Base-by-base conservation (phyloP, 2,329 filamentous ascomycete genomes). In the Tolypocladium endophyticum region DNA sequence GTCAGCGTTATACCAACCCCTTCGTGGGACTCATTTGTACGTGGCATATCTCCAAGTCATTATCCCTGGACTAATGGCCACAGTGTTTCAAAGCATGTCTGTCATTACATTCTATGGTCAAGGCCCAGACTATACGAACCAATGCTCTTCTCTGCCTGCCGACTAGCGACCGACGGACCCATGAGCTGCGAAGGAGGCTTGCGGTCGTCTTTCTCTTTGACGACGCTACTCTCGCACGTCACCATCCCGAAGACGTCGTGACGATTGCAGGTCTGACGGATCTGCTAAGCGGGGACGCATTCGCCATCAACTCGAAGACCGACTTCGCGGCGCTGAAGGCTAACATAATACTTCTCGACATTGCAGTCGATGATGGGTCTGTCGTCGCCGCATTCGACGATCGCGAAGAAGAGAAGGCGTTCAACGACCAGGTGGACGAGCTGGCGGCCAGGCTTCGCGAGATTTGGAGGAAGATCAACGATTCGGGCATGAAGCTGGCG, bases 381-480 rank as follows among this genome's bases (percentile, higher is more conserved):
- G 70, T 66, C 60, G 16, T 63, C 12, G 59, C 59, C 38, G 20
- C 20, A 36, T 65, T 71, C 62, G 58, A 70, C 64, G 59, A 70
- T 61, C 52, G 61, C 4, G 68, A 71, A 4, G 68, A 68, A 28
- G 71, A 75, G 70, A 72, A 65, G 55, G 62, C 74, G 3, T 96
- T 93, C 76, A 90, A 97, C 68, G 72, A 75, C 7, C 78, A 85
- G 14, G 77, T 96, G 39, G 92, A 96, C 71, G 76, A 74, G 28
- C 77, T 96, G 5, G 79, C 84, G 1, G 73, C 74, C 23, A 77
- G 76, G 39, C 76, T 95, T 57, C 84, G 86, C 63, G 70, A 74
- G 20, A 74, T 86, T 38, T 79, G 79, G 72, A 76, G 77, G 60
- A 81, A 80, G 45, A 95, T 96, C 67, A 81, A 87, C 61, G 89